Evolutionary conservation across 2,329 filamentous ascomycete species (phyloP).

Genomic region (Penicillium sclerotigenum): DNA sequence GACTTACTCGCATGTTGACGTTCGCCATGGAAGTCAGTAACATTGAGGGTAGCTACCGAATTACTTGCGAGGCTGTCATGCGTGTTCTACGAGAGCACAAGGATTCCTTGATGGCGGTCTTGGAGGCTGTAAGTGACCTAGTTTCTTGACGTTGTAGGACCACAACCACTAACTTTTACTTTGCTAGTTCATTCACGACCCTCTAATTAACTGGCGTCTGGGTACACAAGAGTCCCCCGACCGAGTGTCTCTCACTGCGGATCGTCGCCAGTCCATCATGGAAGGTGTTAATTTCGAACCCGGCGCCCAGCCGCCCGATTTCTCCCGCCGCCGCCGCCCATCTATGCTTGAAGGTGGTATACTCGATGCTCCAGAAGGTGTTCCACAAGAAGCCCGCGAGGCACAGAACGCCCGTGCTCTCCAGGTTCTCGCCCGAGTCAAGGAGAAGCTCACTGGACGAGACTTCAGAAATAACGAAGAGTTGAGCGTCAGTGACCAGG

Average conservation of each 20-base stretch:
- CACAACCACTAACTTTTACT: constrained; percentile 19
- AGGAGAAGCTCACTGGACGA: constrained; percentile 89
- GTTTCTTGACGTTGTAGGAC: not conserved
- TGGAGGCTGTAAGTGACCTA: constrained; percentile 75
- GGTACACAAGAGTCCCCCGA: constrained; percentile 60
- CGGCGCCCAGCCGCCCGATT: constrained; percentile 63
- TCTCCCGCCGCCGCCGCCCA: constrained; percentile 61
- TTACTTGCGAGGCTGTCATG: constrained; percentile 98
- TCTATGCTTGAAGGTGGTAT: constrained; percentile 64
- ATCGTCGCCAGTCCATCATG: constrained; percentile 60
- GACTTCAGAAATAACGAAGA: constrained; percentile 89
- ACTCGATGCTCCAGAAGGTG: constrained; percentile 42
- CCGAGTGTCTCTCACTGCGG: constrained; percentile 58
- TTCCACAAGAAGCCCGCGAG: constrained; percentile 56
- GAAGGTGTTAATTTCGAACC: constrained; percentile 47
- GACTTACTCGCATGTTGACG: constrained; percentile 95
- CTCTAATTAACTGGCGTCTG: constrained; percentile 95
- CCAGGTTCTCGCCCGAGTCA: constrained; percentile 85
- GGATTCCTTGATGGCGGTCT: constrained; percentile 94
- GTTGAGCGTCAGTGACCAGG: constrained; percentile 79
- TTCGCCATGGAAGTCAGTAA: constrained; percentile 99
- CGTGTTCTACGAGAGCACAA: constrained; percentile 94
- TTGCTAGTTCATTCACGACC: constrained; percentile 91
- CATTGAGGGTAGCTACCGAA: constrained; percentile 96
- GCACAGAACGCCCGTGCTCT: constrained; percentile 90